Conservation (phyloP, 495 filamentous ascomycete genomes). For the Talaromyces thailandensis region DNA sequence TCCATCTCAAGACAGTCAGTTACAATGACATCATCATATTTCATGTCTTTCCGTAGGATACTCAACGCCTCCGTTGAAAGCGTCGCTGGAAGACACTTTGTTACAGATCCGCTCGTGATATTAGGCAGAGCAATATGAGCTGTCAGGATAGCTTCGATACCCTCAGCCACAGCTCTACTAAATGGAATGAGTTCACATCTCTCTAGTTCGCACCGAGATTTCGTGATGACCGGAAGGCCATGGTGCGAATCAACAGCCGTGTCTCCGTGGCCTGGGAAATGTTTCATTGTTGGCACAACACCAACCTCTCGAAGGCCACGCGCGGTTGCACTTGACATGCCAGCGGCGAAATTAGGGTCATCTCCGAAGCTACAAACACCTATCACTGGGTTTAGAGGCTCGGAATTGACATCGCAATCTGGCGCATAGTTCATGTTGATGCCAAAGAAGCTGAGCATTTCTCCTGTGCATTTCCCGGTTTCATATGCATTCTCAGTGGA, state of each 20-base stretch:
- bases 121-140: conserved; percentile 33
- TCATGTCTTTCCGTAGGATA: conserved; percentile 32
- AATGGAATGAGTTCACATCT: conserved; percentile 33
- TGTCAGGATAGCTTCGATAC: conserved; percentile 33
- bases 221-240: conserved; percentile 30
- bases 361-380: conserved; percentile 34
- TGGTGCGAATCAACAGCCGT: conserved; percentile 35
- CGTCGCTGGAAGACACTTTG: conserved; percentile 25
- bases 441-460: conserved; percentile 25
- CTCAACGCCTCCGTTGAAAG: conserved; percentile 25
- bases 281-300: conserved; percentile 32
- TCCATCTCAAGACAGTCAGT: conserved; percentile 38
- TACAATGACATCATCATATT: conserved; percentile 30
- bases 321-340: conserved; percentile 27
- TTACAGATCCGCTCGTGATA: conserved; percentile 11
- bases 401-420: conserved; percentile 35
- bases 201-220: conserved; percentile 28
- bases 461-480: conserved; percentile 26
- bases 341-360: conserved; percentile 29
- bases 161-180: conserved; percentile 32
- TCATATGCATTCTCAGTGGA: conserved; percentile 29
- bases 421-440: conserved; percentile 39
- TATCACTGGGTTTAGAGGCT: conserved; percentile 35
- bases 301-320: conserved; percentile 28
- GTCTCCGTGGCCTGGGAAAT: conserved; percentile 37